A percentile compares a stretch with the other conserved stretches of the same genome.
Evolutionary conservation across 148 eudicot genomes (phyloP).

Genomic region (Rhododendron ovatum): DNA sequence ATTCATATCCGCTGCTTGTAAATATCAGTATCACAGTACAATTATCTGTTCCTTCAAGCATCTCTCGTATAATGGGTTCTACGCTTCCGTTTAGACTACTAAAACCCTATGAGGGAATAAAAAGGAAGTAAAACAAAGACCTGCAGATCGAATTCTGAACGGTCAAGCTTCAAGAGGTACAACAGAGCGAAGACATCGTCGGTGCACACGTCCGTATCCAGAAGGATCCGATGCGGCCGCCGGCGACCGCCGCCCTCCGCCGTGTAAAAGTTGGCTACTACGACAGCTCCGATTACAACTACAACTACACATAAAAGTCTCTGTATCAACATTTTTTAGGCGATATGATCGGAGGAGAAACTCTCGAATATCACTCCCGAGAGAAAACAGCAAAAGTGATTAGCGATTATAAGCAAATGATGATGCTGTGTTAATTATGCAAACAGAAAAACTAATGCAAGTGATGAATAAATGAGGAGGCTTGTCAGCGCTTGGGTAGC

Average conservation of each 20-base stretch:
- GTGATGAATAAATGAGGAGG: too few species aligned
- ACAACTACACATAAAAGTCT: not conserved
- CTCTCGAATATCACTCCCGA: not conserved
- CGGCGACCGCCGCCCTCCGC: not conserved
- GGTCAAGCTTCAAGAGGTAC: conserved; percentile 53
- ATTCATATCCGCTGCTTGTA: too few species aligned
- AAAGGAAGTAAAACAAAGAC: conserved; percentile 9
- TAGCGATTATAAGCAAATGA: too few species aligned
- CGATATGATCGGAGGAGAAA: not conserved
- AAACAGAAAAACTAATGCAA: too few species aligned
- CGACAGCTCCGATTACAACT: conserved; percentile 4
- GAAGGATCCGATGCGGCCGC: conserved; percentile 26
- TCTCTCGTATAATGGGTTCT: not conserved
- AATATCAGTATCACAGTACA: too few species aligned
- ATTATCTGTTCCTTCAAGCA: not conserved
- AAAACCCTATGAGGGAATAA: not conserved
- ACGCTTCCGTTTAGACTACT: not conserved
- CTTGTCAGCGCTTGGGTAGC: too few species aligned
- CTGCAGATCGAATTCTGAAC: conserved; percentile 50
- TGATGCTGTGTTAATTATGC: not conserved
- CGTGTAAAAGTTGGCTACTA: conserved; percentile 1
- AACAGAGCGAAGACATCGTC: conserved; percentile 51
- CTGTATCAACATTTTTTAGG: conserved; percentile 2
- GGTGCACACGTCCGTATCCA: conserved; percentile 50
- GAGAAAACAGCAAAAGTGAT: not conserved